A percentile compares a stretch with the other conserved stretches of the same genome.
phyloP scores from a whole-genome alignment of 2,329 filamentous ascomycete genomes.

The Cladosporium sp. region DNA sequence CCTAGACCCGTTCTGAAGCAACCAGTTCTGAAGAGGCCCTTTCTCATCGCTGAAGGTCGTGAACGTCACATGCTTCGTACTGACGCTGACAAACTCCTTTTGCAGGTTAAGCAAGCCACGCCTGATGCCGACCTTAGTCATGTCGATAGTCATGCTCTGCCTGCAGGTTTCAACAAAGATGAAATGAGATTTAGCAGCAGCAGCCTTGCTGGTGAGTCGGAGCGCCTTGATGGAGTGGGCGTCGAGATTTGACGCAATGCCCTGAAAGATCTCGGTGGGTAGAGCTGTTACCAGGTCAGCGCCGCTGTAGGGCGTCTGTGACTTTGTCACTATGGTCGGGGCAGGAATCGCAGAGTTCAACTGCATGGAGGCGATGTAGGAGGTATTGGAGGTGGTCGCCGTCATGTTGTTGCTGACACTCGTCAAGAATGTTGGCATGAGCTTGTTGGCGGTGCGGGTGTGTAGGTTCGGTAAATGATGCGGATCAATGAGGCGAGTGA shows the following conservation, averaged over 20 bases:
- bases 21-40: too few species aligned
- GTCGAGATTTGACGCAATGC: slow-evolving; percentile 15
- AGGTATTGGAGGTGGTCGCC: background rate
- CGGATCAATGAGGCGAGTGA: background rate
- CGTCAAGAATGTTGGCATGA: background rate
- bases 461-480: background rate
- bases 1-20: too few species aligned
- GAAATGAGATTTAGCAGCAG: slow-evolving; percentile 8
- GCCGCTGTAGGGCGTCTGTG: background rate
- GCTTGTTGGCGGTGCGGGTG: background rate
- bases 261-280: slow-evolving; percentile 20
- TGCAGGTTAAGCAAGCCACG: background rate
- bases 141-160: background rate
- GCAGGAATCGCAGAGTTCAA: background rate
- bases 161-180: background rate
- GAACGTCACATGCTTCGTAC: background rate
- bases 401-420: background rate
- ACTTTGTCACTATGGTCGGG: background rate
- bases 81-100: too few species aligned
- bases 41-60: background rate
- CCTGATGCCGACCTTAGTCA: background rate
- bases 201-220: slow-evolving; percentile 49
- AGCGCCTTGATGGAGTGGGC: slow-evolving; percentile 25
- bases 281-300: slow-evolving; percentile 12
- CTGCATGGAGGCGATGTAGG: background rate